Base-by-base conservation (phyloP, 257 asterid genomes). In the Prunella vulgaris region DNA sequence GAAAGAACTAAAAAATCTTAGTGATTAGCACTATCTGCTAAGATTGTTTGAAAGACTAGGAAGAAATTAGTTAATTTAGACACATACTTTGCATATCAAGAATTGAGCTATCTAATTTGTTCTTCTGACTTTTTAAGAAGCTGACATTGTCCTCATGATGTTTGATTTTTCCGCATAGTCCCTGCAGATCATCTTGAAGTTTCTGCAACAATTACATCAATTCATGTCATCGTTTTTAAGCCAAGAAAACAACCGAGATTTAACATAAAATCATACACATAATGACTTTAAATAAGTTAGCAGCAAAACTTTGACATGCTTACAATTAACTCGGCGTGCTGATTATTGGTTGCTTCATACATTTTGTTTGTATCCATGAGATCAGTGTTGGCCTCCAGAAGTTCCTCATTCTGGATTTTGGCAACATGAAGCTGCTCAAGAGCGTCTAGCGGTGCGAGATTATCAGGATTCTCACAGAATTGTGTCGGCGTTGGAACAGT, bases 121-220 rank as follows among this genome's bases (percentile, higher is more conserved):
- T 82, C 40, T 32, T 75, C 67, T 74, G 78, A 48, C 61, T 54
- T 73, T 69, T 87, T 38, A 93, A 76, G 80, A 76, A 85, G 44
- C n/a, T 80, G 80, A 86, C 15, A 78, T 77, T 85, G 37, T 77
- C 93, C 75, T 88, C 96, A 12, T 85, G 78, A 35, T 93, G 96
- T 77, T 88, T 90, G 14, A 93, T 76, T 64, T 75, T 78, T 38
- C 61, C 74, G 71, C 88, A 96, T 54, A 80, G 61, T 81, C 76
- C 84, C 61, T 76, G 73, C 35, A 90, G 40, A 33, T 84, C 88
- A 70, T 90, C 88, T 79, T 90, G 78, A 75, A 86, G 78, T 76
- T 85, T 80, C 96, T 88, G 84, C 87, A 76, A 70, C 57, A 72
- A 52, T 42, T 33, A 72, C 42, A 65, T 62, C 64, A 57, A 61